Evolutionary conservation across 2,329 filamentous ascomycete genomes (phyloP), one percentile per base, ranked within the genome.

Genomic region (Calonectria fujianensis): DNA sequence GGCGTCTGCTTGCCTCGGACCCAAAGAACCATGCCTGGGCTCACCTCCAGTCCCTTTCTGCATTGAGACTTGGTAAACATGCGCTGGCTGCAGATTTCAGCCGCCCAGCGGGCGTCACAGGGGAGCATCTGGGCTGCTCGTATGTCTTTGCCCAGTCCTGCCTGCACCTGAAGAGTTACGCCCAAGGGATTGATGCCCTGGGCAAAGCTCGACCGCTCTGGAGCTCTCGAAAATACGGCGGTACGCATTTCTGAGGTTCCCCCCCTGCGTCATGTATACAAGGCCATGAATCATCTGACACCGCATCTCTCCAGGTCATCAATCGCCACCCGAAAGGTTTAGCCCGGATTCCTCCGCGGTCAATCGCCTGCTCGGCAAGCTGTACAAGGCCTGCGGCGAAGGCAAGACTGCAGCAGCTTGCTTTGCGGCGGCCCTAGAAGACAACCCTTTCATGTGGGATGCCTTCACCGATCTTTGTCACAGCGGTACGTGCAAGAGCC

Each of bases 361-460:
- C 16, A 68, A 73, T 39, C 72, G 66, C 54, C 70, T 78, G 14
- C 69, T 78, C 4, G 77, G 77, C 29, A 77, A 76, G 69, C 39
- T 78, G 32, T 63, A 77, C 68, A 72, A 61, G 39, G 77, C 76
- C 27, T 78, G 72, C 41, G 75, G 77, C 13, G 77, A 78, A 32
- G 31, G 54, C 16, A 75, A 75, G 41, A 70, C 57, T 11, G 73
- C 77, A 3, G 72, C 74, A 20, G 57, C 45, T 14, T 71, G 48
- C 59, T 77, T 78, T 35, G 68, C 69, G 14, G 45, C 73, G 5
- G 76, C 77, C 11, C 68, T 79, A 11, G 72, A 79, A 66, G 50
- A 72, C 14, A 72, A 78, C 50, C 73, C 76, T 14, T 79, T 79
- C 67, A 75, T 79, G 73, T 79, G 77, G 77, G 77, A 79, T 73